These are phyloP conservation scores for Microbotryum violaceum DNA, from an alignment of 1,284 basidiomycete species.

Conservation along the genomic window DNA sequence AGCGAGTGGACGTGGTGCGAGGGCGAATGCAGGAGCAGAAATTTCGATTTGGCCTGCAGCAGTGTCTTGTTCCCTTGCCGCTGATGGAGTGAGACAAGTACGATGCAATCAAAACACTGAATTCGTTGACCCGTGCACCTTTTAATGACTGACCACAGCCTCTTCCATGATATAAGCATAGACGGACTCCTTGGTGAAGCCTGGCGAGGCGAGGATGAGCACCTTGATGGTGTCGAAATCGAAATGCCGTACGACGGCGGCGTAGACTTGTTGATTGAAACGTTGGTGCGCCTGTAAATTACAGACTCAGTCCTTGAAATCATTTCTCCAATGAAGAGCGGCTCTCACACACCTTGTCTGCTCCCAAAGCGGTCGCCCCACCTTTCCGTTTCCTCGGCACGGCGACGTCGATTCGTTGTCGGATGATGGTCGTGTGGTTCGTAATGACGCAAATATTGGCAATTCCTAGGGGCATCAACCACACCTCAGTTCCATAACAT, in stretches of 20 bases:
- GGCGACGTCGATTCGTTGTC: slow-evolving; percentile 81
- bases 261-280: slow-evolving; percentile 53
- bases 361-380: slow-evolving; percentile 54
- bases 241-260: slow-evolving; percentile 81
- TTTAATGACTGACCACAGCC: slow-evolving; percentile 49
- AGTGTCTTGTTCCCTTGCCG: slow-evolving; percentile 76
- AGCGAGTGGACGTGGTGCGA: slow-evolving; percentile 94
- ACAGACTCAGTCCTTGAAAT: neutral
- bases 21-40: slow-evolving; percentile 81
- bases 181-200: slow-evolving; percentile 86
- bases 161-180: slow-evolving; percentile 78
- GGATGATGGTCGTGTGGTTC: slow-evolving; percentile 90
- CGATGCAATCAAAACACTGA: neutral
- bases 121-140: neutral
- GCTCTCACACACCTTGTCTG: slow-evolving; percentile 61
- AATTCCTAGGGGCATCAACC: slow-evolving; percentile 50
- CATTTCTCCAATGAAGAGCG: too few relatives aligned
- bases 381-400: slow-evolving; percentile 86
- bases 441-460: slow-evolving; percentile 91
- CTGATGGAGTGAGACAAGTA: slow-evolving; percentile 1
- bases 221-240: slow-evolving; percentile 74
- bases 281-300: slow-evolving; percentile 20
- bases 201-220: slow-evolving; percentile 92
- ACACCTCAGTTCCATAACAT: neutral
- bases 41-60: slow-evolving; percentile 68